These are phyloP conservation scores for Monosporozyma siamensis DNA, from an alignment of 805 yeast species.

Conservation along the genomic window DNA sequence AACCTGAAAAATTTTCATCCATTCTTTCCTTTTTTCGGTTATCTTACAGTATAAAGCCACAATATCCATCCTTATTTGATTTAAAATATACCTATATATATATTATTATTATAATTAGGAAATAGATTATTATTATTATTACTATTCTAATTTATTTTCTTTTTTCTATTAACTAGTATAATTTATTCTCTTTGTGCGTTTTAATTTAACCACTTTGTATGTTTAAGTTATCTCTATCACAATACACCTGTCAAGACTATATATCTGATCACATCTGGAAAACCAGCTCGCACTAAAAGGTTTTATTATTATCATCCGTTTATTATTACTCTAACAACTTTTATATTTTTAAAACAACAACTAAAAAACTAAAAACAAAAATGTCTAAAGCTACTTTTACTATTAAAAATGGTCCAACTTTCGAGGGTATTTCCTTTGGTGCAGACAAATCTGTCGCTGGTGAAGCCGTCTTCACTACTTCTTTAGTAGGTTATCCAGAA, in stretches of 20 bases:
- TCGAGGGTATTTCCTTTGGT: constrained; percentile 91
- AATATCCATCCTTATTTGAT: too few relatives aligned
- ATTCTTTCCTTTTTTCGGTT: too few relatives aligned
- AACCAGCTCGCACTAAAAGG: constrained; percentile 36
- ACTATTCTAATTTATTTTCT: too few relatives aligned
- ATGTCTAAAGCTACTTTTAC: constrained; percentile 67
- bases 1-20: too few relatives aligned
- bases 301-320: neutral
- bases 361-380: constrained; percentile 5
- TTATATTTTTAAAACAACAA: constrained; percentile 8
- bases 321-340: neutral
- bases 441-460: constrained; percentile 89
- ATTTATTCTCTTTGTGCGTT: too few relatives aligned
- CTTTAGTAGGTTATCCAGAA: constrained; percentile 96
- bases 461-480: constrained; percentile 96
- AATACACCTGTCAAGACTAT: constrained; percentile 39
- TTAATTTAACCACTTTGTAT: constrained; percentile 16
- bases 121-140: too few relatives aligned
- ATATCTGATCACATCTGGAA: constrained; percentile 47
- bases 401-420: constrained; percentile 86
- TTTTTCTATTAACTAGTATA: too few relatives aligned
- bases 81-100: too few relatives aligned
- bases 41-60: too few relatives aligned
- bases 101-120: too few relatives aligned
- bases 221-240: constrained; percentile 27